Percentiles rank a stretch among this genome's conserved stretches.
These are phyloP conservation scores for Aspergillus hancockii DNA, from an alignment of 495 filamentous ascomycete species.

Conservation along the genomic window DNA sequence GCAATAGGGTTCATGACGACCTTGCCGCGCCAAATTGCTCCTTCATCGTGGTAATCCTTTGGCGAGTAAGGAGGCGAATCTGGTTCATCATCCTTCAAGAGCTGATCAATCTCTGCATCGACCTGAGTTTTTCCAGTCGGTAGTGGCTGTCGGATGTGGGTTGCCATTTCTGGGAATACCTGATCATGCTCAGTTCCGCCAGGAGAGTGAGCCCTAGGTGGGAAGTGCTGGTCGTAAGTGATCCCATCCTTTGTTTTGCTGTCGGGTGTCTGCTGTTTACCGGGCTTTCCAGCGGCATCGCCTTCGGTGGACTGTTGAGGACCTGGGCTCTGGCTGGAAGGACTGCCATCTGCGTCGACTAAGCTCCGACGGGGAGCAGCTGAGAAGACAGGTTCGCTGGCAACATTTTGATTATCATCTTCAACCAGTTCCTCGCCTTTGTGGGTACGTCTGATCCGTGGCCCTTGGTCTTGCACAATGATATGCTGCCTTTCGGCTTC, in stretches of 20 bases:
- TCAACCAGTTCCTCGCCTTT: constrained; percentile 93
- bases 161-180: constrained; percentile 46
- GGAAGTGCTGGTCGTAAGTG: constrained; percentile 25
- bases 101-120: constrained; percentile 87
- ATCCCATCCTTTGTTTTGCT: constrained; percentile 33
- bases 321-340: constrained; percentile 37
- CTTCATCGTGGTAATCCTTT: constrained; percentile 66
- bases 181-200: constrained; percentile 39
- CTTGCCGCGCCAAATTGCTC: constrained; percentile 74
- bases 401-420: constrained; percentile 53
- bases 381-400: constrained; percentile 53
- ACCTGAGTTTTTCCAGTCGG: constrained; percentile 52
- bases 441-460: constrained; percentile 85
- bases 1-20: constrained; percentile 76
- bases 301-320: constrained; percentile 28
- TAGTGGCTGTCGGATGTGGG: constrained; percentile 44
- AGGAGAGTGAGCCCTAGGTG: constrained; percentile 32
- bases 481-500: constrained; percentile 88
- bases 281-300: constrained; percentile 23
- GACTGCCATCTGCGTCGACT: constrained; percentile 40
- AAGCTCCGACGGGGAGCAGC: constrained; percentile 38
- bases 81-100: constrained; percentile 82
- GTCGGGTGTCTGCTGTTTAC: constrained; percentile 50
- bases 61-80: constrained; percentile 89
- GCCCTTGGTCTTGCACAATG: constrained; percentile 77